A percentile compares a stretch with the other conserved stretches of the same genome.
phyloP scores from a whole-genome alignment of 1,284 basidiomycete genomes.

The Laetiporus sulphureus region DNA sequence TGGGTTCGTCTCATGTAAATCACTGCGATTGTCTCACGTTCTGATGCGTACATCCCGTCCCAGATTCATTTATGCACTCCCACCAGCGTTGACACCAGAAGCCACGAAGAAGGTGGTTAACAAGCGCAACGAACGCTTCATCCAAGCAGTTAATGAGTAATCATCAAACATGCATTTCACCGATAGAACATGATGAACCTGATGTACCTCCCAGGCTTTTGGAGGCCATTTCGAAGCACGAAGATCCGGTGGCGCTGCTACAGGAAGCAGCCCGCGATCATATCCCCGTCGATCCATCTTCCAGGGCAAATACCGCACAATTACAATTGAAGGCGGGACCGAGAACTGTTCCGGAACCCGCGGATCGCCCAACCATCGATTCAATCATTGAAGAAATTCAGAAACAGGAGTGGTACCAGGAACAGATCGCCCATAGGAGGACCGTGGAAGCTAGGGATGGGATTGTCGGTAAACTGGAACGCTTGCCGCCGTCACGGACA shows the following conservation, averaged over 20 bases:
- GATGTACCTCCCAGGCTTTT: constrained; percentile 54
- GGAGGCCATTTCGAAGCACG: constrained; percentile 40
- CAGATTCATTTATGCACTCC: constrained; percentile 36
- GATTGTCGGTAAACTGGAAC: constrained; percentile 36
- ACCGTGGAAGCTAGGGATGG: constrained; percentile 47
- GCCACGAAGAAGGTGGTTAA: constrained; percentile 70
- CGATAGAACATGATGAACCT: not conserved
- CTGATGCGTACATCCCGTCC: not conserved
- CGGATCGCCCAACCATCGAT: constrained; percentile 51
- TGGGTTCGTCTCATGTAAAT: constrained; percentile 20
- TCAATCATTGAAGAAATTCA: constrained; percentile 52
- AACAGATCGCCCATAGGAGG: constrained; percentile 58
- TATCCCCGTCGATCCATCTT: constrained; percentile 59
- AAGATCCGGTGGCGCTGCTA: constrained; percentile 60
- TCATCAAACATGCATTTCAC: not conserved
- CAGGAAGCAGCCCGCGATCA: constrained; percentile 62
- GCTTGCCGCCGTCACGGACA: not conserved
- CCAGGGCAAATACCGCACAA: constrained; percentile 7
- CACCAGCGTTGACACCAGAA: constrained; percentile 47
- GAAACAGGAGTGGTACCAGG: constrained; percentile 55
- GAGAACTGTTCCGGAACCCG: constrained; percentile 36
- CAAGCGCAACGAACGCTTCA: constrained; percentile 63
- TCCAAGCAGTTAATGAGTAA: constrained; percentile 68
- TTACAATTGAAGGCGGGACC: constrained; percentile 13
- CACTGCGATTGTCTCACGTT: not conserved